Conservation (phyloP, 169 alveolate species). For the Plasmodium falciparum region DNA sequence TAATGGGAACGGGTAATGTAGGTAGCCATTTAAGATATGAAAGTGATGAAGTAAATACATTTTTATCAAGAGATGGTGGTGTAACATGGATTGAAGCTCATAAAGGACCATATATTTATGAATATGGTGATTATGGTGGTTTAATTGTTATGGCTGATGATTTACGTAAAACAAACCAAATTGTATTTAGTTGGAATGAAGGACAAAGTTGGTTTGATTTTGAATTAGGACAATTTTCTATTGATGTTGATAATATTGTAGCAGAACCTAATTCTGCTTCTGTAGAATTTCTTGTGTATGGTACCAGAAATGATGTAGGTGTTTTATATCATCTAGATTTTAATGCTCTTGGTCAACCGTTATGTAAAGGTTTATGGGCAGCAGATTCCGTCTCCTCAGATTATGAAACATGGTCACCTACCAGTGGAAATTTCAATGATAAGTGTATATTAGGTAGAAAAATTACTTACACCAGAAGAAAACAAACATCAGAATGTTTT, state of each 20-base stretch:
- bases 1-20: conserved; percentile 97
- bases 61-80: conserved; percentile 98
- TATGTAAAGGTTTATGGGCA: conserved; percentile 95
- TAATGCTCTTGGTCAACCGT: conserved; percentile 94
- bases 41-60: conserved; percentile 94
- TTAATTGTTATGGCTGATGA: conserved; percentile 97
- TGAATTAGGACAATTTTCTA: conserved; percentile 89
- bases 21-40: conserved; percentile 92
- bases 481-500: conserved; percentile 96
- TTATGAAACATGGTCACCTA: conserved; percentile 96
- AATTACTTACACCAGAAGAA: conserved; percentile 95
- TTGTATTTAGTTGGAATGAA: conserved; percentile 95
- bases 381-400: conserved; percentile 96
- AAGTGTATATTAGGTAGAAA: conserved; percentile 95
- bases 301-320: conserved; percentile 93
- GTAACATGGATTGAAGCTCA: conserved; percentile 97
- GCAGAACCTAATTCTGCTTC: conserved; percentile 97
- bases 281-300: conserved; percentile 96
- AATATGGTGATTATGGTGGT: conserved; percentile 99
- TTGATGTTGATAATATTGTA: conserved; percentile 94
- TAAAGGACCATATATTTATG: conserved; percentile 98
- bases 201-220: conserved; percentile 98
- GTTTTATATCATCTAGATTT: conserved; percentile 95
- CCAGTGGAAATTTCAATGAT: conserved; percentile 84
- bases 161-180: conserved; percentile 89